A percentile compares a stretch with the other conserved stretches of the same genome.
phyloP scores from a whole-genome alignment of 192 early-diverging fungal genomes.

The Coemansia sp. region DNA sequence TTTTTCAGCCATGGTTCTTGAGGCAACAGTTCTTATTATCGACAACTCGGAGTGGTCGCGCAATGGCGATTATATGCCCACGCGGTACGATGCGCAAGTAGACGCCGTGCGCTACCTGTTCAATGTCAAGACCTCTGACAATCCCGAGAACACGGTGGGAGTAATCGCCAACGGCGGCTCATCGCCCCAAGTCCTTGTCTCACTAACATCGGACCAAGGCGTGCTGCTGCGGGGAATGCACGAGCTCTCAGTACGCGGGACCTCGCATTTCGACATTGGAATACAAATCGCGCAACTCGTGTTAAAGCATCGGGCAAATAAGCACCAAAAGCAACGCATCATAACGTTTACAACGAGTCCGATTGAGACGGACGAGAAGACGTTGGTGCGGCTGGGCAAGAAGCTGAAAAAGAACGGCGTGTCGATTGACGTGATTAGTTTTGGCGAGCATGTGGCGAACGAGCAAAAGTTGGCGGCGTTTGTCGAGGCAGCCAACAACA shows the following conservation, averaged over 20 bases:
- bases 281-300: slow-evolving; percentile 94
- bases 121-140: slow-evolving; percentile 82
- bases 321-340: slow-evolving; percentile 90
- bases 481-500: slow-evolving; percentile 84
- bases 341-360: slow-evolving; percentile 94
- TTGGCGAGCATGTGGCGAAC: slow-evolving; percentile 90
- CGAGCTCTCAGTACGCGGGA: slow-evolving; percentile 71
- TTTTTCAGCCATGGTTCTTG: slow-evolving; percentile 72
- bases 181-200: slow-evolving; percentile 91
- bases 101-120: slow-evolving; percentile 93
- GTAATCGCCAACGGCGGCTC: slow-evolving; percentile 94
- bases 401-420: slow-evolving; percentile 98
- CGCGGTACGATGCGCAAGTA: slow-evolving; percentile 87
- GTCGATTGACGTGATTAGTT: slow-evolving; percentile 91
- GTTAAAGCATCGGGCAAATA: slow-evolving; percentile 96
- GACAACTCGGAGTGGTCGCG: slow-evolving; percentile 99
- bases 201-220: slow-evolving; percentile 85
- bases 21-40: slow-evolving; percentile 86
- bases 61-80: slow-evolving; percentile 96
- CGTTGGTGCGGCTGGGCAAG: slow-evolving; percentile 87
- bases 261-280: slow-evolving; percentile 74
- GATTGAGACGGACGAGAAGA: slow-evolving; percentile 76
- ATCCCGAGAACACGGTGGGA: slow-evolving; percentile 96
- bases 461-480: slow-evolving; percentile 89
- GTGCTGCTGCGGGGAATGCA: slow-evolving; percentile 88